Base-by-base conservation (phyloP, 1,139 yeast genomes). In the Debaryomyces udenii region DNA sequence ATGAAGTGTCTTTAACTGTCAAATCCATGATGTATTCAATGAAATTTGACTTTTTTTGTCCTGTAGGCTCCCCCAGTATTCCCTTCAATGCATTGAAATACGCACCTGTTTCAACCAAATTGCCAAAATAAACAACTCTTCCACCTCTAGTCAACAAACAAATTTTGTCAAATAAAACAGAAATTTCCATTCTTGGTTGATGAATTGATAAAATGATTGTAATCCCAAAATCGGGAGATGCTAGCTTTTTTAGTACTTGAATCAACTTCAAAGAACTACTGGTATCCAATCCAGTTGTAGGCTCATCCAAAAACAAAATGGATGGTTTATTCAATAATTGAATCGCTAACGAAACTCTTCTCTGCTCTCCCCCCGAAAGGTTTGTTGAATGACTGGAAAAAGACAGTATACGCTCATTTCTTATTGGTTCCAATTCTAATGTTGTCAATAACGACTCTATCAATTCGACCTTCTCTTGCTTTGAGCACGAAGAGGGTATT, bases 231-330 rank as follows among this genome's bases (percentile, higher is more conserved):
- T 72, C 75, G 0, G 71, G 65, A 3, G 70, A 62, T 13, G 79
- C 73, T 24, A 74, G 63, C 47, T 77, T 74, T 48, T 79, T 78
- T 45, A 89, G 70, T 0, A 87, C 79, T 42, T 75, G 70, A n/a
- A 87, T 77, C 35, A 88, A 66, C 45, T 81, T 68, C 49, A 73
- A 78, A 0, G 96, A 90, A 9, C 90, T 81, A 41, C 82, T 80
- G 2, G 96, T 84, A 58, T 89, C 96, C 26, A 89, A 66, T 0
- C 96, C 96, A 0, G 96, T 87, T 0, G 96, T 89, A 2, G 96
- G 96, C 54, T 89, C 96, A 58, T 89, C 96, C 35, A 89, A 64
- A 52, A 88, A 87, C 47, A 89, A 62, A 2, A 88, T 66, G 0
- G 91, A 81, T 0, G 96, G 96, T 48, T 81, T 83, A 2, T 87